Conservation (phyloP, 306 rosid species). For the Rosa multiflora region DNA sequence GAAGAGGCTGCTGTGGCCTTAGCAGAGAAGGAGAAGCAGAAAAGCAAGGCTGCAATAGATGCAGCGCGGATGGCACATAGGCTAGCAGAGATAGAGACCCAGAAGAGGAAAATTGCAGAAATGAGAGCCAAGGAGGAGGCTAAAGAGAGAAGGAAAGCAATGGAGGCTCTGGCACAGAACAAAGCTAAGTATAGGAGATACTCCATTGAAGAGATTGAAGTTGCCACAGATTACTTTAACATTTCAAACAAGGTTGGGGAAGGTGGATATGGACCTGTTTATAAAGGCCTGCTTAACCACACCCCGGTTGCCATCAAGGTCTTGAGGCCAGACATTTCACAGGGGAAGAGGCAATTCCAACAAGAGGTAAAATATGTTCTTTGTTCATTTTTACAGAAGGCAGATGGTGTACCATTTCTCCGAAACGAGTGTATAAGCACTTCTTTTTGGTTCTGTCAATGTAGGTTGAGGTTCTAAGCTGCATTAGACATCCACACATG, state of each 20-base stretch:
- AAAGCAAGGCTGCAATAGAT: slow-evolving; percentile 46
- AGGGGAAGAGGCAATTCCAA: slow-evolving; percentile 74
- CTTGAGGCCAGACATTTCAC: slow-evolving; percentile 67
- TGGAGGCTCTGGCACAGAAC: slow-evolving; percentile 22
- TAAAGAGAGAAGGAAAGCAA: slow-evolving; percentile 39
- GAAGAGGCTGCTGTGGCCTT: slow-evolving; percentile 54
- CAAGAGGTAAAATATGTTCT: slow-evolving; percentile 58
- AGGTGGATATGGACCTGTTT: slow-evolving; percentile 97
- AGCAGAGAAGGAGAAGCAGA: slow-evolving; percentile 55
- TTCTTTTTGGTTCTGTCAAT: slow-evolving; percentile 1
- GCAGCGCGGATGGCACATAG: slow-evolving; percentile 48
- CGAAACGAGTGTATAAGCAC: not conserved
- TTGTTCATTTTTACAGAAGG: not conserved
- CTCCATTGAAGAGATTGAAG: slow-evolving; percentile 53
- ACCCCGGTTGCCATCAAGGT: slow-evolving; percentile 80
- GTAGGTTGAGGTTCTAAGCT: slow-evolving; percentile 80
- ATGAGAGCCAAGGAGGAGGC: slow-evolving; percentile 39
- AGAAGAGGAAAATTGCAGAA: slow-evolving; percentile 54
- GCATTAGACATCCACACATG: slow-evolving; percentile 89
- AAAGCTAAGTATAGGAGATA: slow-evolving; percentile 50
- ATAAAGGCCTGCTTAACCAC: slow-evolving; percentile 56
- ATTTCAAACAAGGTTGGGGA: slow-evolving; percentile 62
- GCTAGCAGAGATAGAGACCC: slow-evolving; percentile 53
- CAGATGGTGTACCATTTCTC: not conserved
- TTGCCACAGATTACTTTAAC: slow-evolving; percentile 65